Evolutionary conservation across 73 alveolate species (phyloP).

Genomic region (Tetrahymena borealis): DNA sequence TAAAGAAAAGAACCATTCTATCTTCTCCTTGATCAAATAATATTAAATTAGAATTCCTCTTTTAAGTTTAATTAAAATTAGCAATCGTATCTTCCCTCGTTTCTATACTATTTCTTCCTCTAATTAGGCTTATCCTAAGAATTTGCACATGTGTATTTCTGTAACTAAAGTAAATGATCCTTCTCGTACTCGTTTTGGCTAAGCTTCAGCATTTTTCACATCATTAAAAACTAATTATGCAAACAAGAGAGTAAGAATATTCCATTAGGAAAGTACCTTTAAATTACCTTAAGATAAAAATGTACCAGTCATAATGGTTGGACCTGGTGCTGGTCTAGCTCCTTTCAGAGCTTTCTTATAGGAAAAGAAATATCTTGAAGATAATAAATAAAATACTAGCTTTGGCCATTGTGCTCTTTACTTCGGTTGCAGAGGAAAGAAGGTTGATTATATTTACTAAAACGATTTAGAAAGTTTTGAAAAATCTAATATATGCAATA

Average conservation of each 20-base stretch:
- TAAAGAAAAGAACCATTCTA: slow-evolving; percentile 35
- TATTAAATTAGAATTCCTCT: slow-evolving; percentile 47
- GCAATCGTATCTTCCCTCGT: slow-evolving; percentile 62
- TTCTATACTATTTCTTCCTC: slow-evolving; percentile 58
- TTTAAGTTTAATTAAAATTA: slow-evolving; percentile 52
- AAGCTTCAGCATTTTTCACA: slow-evolving; percentile 48
- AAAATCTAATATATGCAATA: slow-evolving; percentile 42
- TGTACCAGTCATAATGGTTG: slow-evolving; percentile 58
- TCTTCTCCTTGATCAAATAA: slow-evolving; percentile 47
- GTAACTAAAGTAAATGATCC: slow-evolving; percentile 44
- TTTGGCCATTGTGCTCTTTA: slow-evolving; percentile 24
- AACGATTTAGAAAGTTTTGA: slow-evolving; percentile 52
- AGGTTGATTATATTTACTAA: slow-evolving; percentile 54
- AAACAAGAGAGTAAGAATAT: slow-evolving; percentile 36
- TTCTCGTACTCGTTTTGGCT: slow-evolving; percentile 42
- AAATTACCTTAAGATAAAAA: slow-evolving; percentile 53
- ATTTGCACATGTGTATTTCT: slow-evolving; percentile 23
- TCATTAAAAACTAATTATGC: slow-evolving; percentile 30
- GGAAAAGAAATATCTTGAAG: slow-evolving; percentile 46
- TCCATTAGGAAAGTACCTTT: slow-evolving; percentile 49
- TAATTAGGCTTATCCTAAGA: slow-evolving; percentile 38
- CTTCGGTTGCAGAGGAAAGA: slow-evolving; percentile 55
- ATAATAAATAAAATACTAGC: slow-evolving; percentile 39
- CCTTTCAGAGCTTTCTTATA: slow-evolving; percentile 67
- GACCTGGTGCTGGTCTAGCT: slow-evolving; percentile 74